Conservation (phyloP, 306 rosid genomes). For the Crotalaria pallida region DNA sequence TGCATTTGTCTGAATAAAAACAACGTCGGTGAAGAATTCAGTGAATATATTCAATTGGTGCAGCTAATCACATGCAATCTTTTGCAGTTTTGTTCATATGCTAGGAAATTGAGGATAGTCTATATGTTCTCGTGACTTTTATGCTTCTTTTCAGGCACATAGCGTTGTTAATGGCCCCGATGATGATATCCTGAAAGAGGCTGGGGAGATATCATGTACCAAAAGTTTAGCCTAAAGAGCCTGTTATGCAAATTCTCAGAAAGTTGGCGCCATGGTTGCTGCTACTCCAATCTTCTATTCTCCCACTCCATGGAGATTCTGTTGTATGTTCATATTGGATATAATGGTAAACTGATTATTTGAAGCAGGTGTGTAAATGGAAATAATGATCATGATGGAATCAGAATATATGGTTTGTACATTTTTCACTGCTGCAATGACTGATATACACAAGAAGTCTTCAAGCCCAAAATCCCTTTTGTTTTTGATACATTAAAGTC, state of each 20-base stretch:
- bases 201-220: conserved; percentile 44
- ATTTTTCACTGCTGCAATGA: neutral
- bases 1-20: neutral
- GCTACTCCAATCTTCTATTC: conserved; percentile 39
- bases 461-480: neutral
- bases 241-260: conserved; percentile 18
- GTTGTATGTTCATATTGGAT: conserved; percentile 16
- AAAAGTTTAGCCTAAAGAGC: conserved; percentile 32
- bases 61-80: conserved; percentile 11
- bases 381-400: conserved; percentile 17
- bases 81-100: neutral
- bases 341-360: conserved; percentile 1
- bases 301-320: too few species aligned
- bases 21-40: neutral
- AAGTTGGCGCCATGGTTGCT: conserved; percentile 47
- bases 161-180: conserved; percentile 40
- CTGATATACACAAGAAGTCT: neutral
- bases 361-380: conserved; percentile 2
- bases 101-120: neutral
- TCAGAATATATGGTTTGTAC: neutral
- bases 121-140: neutral
- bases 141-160: conserved; percentile 27
- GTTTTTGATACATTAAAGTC: neutral
- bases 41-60: neutral
- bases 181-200: conserved; percentile 47